Evolutionary conservation across 306 rosid genomes (phyloP).

Genomic region (Trifolium subterraneum): DNA sequence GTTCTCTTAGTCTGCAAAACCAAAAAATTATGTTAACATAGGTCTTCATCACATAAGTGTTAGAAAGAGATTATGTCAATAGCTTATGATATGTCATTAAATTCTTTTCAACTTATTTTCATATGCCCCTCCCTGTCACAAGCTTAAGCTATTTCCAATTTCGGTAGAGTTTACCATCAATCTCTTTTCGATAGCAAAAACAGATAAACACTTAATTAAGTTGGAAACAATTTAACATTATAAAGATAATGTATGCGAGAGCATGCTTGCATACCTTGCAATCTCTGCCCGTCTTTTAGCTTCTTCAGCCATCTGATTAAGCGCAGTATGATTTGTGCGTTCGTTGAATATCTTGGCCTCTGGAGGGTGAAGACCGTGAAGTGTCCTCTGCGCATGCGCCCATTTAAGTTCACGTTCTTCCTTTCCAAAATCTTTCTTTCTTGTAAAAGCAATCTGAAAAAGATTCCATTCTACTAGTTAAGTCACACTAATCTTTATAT

Average conservation of each 20-base stretch:
- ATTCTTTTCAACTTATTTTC: no score
- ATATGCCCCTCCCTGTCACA: no score
- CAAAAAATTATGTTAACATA: background rate
- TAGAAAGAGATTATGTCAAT: no score
- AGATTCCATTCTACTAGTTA: background rate
- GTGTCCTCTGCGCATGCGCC: background rate
- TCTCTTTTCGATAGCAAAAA: background rate
- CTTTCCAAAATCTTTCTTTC: background rate
- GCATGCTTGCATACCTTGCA: constrained; percentile 64
- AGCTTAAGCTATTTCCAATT: no score
- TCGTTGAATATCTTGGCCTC: background rate
- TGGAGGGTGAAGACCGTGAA: background rate
- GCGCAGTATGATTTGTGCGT: background rate
- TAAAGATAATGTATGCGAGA: background rate
- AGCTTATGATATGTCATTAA: no score
- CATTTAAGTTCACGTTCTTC: background rate
- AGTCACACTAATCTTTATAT: background rate
- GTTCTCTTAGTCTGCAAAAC: constrained; percentile 61
- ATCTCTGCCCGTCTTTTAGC: constrained; percentile 87
- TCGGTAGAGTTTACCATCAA: background rate
- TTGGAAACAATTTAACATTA: background rate
- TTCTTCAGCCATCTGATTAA: constrained; percentile 38
- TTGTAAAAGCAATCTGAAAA: background rate
- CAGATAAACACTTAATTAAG: no score
- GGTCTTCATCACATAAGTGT: background rate